These are phyloP conservation scores for Cinchona pubescens DNA, from an alignment of 257 asterid genomes.

Conservation along the genomic window DNA sequence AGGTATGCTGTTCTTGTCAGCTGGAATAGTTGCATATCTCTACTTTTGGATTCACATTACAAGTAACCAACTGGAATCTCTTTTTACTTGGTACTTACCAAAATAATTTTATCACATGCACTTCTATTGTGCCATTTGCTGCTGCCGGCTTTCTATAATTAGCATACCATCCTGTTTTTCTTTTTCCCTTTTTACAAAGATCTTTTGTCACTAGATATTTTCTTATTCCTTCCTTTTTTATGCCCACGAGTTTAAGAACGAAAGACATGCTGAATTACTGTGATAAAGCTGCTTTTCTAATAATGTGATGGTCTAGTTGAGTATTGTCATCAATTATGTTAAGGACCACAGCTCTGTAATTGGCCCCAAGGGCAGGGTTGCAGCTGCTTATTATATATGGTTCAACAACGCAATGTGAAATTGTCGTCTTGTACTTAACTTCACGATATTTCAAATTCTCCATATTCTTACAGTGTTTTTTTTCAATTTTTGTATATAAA, in stretches of 20 bases:
- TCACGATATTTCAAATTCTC: too few species aligned
- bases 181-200: not conserved
- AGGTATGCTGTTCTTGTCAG: slow-evolving; percentile 36
- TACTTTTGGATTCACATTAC: not conserved
- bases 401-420: too few species aligned
- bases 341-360: too few species aligned
- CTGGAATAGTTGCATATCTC: not conserved
- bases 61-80: not conserved
- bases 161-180: not conserved
- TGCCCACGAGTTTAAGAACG: not conserved
- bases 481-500: too few species aligned
- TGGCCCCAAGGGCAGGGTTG: too few species aligned
- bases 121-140: not conserved
- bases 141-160: not conserved
- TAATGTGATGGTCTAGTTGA: not conserved
- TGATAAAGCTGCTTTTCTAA: not conserved
- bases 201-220: not conserved
- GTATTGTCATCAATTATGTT: not conserved
- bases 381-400: too few species aligned
- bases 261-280: not conserved
- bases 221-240: not conserved
- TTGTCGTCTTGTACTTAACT: too few species aligned
- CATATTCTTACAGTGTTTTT: too few species aligned
- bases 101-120: not conserved
- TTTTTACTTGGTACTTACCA: not conserved